A percentile compares a stretch with the other conserved stretches of the same genome.
Conservation (phyloP, 345 rosid species). For the Dovyalis caffra region DNA sequence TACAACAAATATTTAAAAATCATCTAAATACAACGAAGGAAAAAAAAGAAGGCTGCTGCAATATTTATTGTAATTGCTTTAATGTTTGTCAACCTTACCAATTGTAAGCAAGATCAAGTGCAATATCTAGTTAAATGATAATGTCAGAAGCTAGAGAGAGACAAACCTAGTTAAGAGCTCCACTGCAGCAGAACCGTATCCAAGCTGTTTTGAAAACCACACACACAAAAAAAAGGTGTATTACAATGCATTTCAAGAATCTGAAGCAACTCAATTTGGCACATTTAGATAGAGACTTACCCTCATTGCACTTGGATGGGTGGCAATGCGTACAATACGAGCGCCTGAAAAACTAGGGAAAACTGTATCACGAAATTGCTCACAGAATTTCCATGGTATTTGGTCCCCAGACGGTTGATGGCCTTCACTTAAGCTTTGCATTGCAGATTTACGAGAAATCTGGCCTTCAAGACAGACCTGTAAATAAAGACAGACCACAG, state of each 20-base stretch:
- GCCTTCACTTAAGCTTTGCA: constrained; percentile 67
- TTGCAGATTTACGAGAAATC: constrained; percentile 79
- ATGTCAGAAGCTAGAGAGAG: constrained; percentile 10
- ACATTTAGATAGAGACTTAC: constrained; percentile 36
- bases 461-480: constrained; percentile 94
- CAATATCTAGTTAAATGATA: not conserved
- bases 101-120: not conserved
- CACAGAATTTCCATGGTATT: constrained; percentile 97
- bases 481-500: not conserved
- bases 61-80: not conserved
- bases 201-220: constrained; percentile 56
- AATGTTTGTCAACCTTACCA: not conserved
- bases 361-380: constrained; percentile 72
- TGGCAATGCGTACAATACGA: constrained; percentile 96
- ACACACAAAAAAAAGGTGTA: constrained; percentile 6
- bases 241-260: constrained; percentile 25
- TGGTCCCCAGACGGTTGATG: constrained; percentile 96
- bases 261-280: not conserved
- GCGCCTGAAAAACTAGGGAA: constrained; percentile 96
- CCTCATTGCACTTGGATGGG: constrained; percentile 95
- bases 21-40: not conserved
- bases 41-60: not conserved
- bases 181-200: constrained; percentile 94
- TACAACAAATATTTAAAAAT: not conserved
- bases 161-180: constrained; percentile 77